Evolutionary conservation across 441 rosid species (phyloP).

Genomic region (Metrosideros polymorpha): DNA sequence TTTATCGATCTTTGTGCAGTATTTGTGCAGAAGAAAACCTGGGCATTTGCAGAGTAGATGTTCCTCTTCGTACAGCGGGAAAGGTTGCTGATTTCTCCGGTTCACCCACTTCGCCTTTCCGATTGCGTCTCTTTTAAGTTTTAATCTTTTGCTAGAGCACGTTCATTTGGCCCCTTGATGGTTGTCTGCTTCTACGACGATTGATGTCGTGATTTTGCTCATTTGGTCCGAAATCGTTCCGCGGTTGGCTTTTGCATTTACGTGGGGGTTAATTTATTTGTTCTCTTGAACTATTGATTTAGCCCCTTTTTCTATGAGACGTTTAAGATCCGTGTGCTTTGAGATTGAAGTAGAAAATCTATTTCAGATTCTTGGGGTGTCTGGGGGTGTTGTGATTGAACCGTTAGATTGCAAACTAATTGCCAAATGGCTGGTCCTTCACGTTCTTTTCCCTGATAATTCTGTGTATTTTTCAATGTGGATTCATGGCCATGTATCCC

Average conservation of each 20-base stretch:
- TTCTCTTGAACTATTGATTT: not conserved
- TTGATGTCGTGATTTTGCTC: not conserved
- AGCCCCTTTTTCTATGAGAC: not conserved
- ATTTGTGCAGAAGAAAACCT: conserved; percentile 28
- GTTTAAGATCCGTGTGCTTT: not conserved
- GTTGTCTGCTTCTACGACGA: not conserved
- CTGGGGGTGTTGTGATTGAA: not conserved
- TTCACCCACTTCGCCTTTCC: not conserved
- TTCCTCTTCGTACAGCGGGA: conserved; percentile 21
- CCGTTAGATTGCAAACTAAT: not conserved
- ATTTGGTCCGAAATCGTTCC: not conserved
- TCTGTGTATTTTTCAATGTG: not conserved
- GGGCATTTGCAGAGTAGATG: conserved; percentile 27
- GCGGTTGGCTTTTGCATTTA: not conserved
- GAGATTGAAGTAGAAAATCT: not conserved
- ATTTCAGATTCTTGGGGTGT: not conserved
- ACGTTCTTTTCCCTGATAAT: not conserved
- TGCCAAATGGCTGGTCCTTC: not conserved
- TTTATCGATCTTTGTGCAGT: conserved; percentile 13
- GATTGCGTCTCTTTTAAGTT: not conserved
- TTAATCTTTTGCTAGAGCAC: not conserved
- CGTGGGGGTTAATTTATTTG: not conserved
- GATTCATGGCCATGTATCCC: not conserved
- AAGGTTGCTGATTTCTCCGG: conserved; percentile 18
- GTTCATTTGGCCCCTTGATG: not conserved